These are phyloP conservation scores for Rhodofomes roseus DNA, from an alignment of 1,284 basidiomycete genomes.

Conservation along the genomic window DNA sequence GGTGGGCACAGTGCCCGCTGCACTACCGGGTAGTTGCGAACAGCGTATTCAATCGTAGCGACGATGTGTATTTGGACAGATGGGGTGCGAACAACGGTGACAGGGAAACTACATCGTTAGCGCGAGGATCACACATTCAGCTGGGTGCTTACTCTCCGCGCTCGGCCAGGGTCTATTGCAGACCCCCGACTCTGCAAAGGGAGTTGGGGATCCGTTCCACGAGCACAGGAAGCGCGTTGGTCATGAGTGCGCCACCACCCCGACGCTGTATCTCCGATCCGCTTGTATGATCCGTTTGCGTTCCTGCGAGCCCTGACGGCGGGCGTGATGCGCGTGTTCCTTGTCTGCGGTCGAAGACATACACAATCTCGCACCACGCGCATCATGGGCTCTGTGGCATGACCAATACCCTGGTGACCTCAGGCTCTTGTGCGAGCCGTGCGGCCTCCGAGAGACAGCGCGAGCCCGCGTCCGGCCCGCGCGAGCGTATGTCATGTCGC, in stretches of 20 bases:
- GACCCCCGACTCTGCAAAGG: too few relatives aligned
- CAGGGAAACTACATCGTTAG: too few relatives aligned
- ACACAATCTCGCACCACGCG: too few relatives aligned
- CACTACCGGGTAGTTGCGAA: too few relatives aligned
- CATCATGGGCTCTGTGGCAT: neutral
- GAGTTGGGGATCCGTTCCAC: neutral
- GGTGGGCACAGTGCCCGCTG: too few relatives aligned
- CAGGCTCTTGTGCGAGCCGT: neutral
- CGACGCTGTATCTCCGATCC: neutral
- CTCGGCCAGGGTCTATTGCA: too few relatives aligned
- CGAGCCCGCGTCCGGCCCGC: neutral
- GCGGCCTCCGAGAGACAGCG: neutral
- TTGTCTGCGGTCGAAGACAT: neutral
- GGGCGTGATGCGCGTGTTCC: neutral
- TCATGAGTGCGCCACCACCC: neutral
- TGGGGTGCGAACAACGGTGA: too few relatives aligned
- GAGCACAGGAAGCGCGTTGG: too few relatives aligned
- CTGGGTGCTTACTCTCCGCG: too few relatives aligned
- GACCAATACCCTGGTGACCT: neutral
- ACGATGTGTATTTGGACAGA: too few relatives aligned
- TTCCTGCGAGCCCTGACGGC: neutral
- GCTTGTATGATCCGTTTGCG: neutral
- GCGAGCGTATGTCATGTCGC: neutral
- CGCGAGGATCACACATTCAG: too few relatives aligned
- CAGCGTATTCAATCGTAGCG: too few relatives aligned